Conservation (phyloP, 345 rosid species). For the Camelina neglecta region DNA sequence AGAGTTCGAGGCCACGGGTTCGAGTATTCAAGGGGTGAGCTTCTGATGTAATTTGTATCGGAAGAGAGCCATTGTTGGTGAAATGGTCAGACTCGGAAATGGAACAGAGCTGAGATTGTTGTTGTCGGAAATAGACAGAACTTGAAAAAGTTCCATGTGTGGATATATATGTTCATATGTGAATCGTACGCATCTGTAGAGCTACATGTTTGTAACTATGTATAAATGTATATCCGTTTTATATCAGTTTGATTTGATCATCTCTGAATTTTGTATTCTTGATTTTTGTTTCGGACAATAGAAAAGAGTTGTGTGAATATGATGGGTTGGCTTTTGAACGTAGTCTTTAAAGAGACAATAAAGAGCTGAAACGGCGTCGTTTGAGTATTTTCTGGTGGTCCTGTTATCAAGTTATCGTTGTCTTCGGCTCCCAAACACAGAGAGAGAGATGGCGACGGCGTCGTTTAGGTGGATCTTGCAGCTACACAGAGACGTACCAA, state of each 20-base stretch:
- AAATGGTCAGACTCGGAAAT: conserved; percentile 12
- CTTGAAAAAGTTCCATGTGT: conserved; percentile 27
- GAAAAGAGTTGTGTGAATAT: no score
- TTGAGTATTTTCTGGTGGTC: not conserved
- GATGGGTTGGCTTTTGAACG: not conserved
- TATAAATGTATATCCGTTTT: conserved; percentile 40
- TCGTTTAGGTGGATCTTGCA: conserved; percentile 90
- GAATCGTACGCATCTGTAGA: conserved; percentile 15
- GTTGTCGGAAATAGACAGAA: conserved; percentile 7
- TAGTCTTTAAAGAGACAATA: not conserved
- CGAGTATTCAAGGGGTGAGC: conserved; percentile 54
- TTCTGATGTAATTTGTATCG: not conserved
- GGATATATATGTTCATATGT: conserved; percentile 33
- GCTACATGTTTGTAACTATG: conserved; percentile 36
- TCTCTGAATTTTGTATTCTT: conserved; percentile 9
- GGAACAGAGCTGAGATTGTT: conserved; percentile 15
- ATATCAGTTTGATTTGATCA: not conserved
- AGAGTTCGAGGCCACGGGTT: conserved; percentile 59
- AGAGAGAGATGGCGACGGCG: conserved; percentile 58
- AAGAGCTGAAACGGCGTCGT: not conserved
- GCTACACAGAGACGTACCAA: conserved; percentile 92
- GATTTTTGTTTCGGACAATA: not conserved
- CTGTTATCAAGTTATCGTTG: not conserved
- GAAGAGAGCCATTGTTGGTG: conserved; percentile 1
- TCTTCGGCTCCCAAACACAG: not conserved